Evolutionary conservation across 106 monocot genomes (phyloP), one percentile per base, ranked within the genome.

Genomic region (Phalaenopsis aphrodite): DNA sequence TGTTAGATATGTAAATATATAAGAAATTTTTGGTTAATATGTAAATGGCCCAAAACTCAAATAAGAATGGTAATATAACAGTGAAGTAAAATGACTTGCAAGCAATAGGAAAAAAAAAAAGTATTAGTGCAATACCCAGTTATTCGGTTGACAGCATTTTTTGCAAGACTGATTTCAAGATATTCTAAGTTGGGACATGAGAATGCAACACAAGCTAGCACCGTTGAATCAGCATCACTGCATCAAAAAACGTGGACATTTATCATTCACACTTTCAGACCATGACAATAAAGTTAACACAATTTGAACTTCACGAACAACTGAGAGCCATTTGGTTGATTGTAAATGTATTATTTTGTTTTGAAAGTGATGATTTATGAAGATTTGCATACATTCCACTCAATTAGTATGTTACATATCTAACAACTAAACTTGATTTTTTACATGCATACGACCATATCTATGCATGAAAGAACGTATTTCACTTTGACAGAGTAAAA

Each of bases 201-300:
- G 79, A 95, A 99, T 67, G 93, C 95, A 88, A 99, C 85, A 77
- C 99, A 99, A 66, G 92, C 93, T 72, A 99, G 78, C 61, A 93
- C 78, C 0, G 93, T 93, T 21, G 89, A 84, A 87, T 95, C 91
- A 61, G 87, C 81, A 84, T 93, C 95, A 91, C 99, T 99, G 94
- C 85, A 90, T 36, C 18, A 86, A 82, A 81, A 56, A 14, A 69
- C n/a, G n/a, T 52, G 23, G 24, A 11, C 15, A 39, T 69, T 69
- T 39, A 69, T 69, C 39, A 41, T 69, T 1, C 38, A 69, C 23
- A 39, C 2, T 21, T 12, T 69, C 10, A 38, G 36, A 38, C 4
- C n/a, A 15, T 69, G 39, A 9, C 38, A 11, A 69, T 41, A 69
- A 69, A 69, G 39, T 66, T 21, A 69, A 69, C 5, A 39, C 9